These are phyloP conservation scores for Arthrobotrys musiformis DNA, from an alignment of 2,329 filamentous ascomycete species.

Conservation along the genomic window DNA sequence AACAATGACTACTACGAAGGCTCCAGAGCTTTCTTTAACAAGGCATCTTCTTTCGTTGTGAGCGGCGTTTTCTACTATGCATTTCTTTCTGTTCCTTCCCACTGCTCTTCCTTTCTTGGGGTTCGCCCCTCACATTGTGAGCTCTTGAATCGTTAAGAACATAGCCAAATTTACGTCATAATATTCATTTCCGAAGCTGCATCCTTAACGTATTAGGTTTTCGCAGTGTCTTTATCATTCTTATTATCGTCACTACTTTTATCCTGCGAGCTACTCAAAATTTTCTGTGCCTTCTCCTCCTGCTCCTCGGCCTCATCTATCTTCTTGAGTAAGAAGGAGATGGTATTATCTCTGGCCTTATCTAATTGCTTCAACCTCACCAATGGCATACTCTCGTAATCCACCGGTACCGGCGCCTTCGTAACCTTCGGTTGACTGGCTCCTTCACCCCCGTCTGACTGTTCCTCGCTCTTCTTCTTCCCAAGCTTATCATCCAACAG, in stretches of 20 bases:
- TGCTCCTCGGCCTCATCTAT: constrained; percentile 67
- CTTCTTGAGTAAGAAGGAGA: constrained; percentile 67
- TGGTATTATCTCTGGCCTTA: constrained; percentile 68
- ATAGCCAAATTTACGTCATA: neutral
- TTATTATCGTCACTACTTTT: too few relatives aligned
- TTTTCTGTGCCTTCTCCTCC: constrained; percentile 23
- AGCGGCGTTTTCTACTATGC: neutral
- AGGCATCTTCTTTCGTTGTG: neutral
- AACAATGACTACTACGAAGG: neutral
- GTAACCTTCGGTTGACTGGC: constrained; percentile 59
- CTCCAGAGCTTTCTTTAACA: neutral
- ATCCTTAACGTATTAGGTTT: neutral
- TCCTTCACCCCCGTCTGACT: constrained; percentile 15
- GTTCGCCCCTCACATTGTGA: neutral
- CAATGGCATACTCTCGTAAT: constrained; percentile 61
- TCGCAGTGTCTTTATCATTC: neutral
- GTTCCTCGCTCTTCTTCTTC: constrained; percentile 8
- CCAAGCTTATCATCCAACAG: constrained; percentile 51
- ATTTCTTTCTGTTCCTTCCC: neutral
- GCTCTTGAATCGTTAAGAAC: neutral
- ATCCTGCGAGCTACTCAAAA: neutral
- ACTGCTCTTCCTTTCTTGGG: neutral
- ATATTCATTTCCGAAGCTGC: neutral
- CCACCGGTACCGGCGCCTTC: constrained; percentile 61
- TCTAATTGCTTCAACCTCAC: constrained; percentile 65